phyloP scores from a whole-genome alignment of 768 basidiomycete species.

The Rhodotorula diobovata region DNA sequence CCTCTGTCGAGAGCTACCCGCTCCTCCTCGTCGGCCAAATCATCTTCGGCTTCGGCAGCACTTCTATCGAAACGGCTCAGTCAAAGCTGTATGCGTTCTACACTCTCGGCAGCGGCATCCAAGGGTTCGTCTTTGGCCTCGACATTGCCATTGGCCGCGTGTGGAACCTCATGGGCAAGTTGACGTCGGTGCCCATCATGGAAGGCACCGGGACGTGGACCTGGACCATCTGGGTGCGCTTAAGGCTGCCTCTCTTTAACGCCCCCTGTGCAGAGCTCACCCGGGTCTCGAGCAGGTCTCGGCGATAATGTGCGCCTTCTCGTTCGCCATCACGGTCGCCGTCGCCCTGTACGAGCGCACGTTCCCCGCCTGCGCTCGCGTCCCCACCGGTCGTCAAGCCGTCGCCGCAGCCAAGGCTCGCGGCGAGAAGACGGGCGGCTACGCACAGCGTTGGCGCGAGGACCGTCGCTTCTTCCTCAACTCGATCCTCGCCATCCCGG shows the following conservation, averaged over 20 bases:
- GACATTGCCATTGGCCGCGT: slow-evolving; percentile 17
- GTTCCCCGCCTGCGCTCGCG: slow-evolving; percentile 3
- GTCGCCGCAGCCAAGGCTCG: not conserved
- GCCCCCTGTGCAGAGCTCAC: no score
- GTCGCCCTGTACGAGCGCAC: slow-evolving; percentile 13
- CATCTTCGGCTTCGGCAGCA: slow-evolving; percentile 15
- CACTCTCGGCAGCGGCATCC: not conserved
- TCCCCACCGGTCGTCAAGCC: slow-evolving; percentile 18
- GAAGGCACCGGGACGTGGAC: slow-evolving; percentile 5
- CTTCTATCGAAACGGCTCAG: slow-evolving; percentile 20
- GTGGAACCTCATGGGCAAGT: slow-evolving; percentile 19
- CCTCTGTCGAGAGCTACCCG: not conserved
- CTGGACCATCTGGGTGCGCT: slow-evolving; percentile 25
- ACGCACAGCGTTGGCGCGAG: not conserved
- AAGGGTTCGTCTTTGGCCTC: slow-evolving; percentile 17
- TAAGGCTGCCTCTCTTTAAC: not conserved
- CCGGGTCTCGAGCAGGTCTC: slow-evolving; percentile 4
- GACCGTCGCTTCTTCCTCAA: slow-evolving; percentile 3
- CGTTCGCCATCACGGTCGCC: not conserved
- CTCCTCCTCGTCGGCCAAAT: slow-evolving; percentile 19
- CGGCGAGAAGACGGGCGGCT: not conserved
- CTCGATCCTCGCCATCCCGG: slow-evolving; percentile 10
- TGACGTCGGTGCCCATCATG: slow-evolving; percentile 13
- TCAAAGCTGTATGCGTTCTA: slow-evolving; percentile 15
- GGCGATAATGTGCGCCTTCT: slow-evolving; percentile 13